phyloP scores from a whole-genome alignment of 805 yeast species.

The Vanderwaltozyma polyspora region DNA sequence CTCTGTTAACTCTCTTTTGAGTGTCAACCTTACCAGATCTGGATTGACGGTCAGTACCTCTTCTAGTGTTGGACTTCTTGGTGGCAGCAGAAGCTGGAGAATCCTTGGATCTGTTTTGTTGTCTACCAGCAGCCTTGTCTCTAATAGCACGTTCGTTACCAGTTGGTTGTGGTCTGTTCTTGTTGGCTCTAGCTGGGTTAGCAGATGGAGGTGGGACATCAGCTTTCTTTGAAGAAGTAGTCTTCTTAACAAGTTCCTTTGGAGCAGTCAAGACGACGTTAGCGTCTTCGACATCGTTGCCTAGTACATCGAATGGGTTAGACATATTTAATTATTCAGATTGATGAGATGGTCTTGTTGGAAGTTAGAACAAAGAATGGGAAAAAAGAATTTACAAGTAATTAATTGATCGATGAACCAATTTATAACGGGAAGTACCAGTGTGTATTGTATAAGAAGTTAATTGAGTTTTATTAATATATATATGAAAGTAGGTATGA shows the following conservation, averaged over 20 bases:
- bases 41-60: conserved; percentile 68
- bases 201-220: conserved; percentile 77
- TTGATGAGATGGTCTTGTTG: no score
- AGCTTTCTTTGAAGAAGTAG: conserved; percentile 76
- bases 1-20: conserved; percentile 69
- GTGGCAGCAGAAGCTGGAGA: conserved; percentile 37
- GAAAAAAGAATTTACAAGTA: no score
- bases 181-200: conserved; percentile 44
- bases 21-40: conserved; percentile 78
- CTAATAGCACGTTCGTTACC: conserved; percentile 86
- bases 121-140: conserved; percentile 61
- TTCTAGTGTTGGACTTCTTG: conserved; percentile 45
- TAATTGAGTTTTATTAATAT: no score
- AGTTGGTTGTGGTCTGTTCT: conserved; percentile 55
- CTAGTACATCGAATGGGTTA: conserved; percentile 73
- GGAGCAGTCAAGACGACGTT: conserved; percentile 40
- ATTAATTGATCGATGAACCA: no score
- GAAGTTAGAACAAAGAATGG: no score
- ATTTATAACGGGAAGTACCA: no score
- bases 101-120: conserved; percentile 38
- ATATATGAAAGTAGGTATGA: no score
- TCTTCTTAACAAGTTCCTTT: conserved; percentile 70
- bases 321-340: conserved; percentile 11
- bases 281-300: conserved; percentile 80
- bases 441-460: no score